Evolutionary conservation across 2,329 filamentous ascomycete genomes (phyloP).

Genomic region (Colletotrichum falcatum): DNA sequence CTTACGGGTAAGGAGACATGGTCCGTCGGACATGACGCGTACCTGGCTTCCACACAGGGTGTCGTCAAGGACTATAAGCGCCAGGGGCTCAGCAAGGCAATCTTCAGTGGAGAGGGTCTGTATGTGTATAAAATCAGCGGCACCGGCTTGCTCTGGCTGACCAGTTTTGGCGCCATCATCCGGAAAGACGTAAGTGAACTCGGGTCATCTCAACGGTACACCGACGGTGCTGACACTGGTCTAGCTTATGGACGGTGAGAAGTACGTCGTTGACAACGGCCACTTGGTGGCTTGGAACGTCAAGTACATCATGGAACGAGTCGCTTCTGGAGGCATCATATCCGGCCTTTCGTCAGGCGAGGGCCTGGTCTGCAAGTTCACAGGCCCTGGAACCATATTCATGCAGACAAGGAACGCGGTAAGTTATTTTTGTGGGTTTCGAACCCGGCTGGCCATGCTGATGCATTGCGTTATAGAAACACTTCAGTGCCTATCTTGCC

Average conservation of each 20-base stretch:
- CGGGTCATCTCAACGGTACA: not conserved
- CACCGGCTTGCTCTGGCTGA: slow-evolving; percentile 86
- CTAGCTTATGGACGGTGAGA: slow-evolving; percentile 75
- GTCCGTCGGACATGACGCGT: slow-evolving; percentile 89
- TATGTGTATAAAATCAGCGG: slow-evolving; percentile 91
- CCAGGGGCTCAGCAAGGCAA: slow-evolving; percentile 87
- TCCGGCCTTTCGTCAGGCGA: slow-evolving; percentile 85
- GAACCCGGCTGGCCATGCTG: not conserved
- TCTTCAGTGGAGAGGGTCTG: slow-evolving; percentile 93
- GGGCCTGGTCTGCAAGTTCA: slow-evolving; percentile 94
- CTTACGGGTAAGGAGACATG: slow-evolving; percentile 80
- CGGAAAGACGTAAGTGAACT: slow-evolving; percentile 82
- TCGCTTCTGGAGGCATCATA: slow-evolving; percentile 92
- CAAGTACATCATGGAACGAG: slow-evolving; percentile 90
- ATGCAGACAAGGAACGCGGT: slow-evolving; percentile 91
- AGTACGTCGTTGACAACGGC: slow-evolving; percentile 92
- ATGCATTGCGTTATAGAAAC: slow-evolving; percentile 52
- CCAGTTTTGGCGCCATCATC: slow-evolving; percentile 94
- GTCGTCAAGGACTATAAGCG: slow-evolving; percentile 88
- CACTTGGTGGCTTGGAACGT: slow-evolving; percentile 98
- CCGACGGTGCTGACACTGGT: not conserved
- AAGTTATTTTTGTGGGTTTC: slow-evolving; percentile 48
- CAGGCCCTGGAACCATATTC: slow-evolving; percentile 89
- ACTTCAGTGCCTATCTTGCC: slow-evolving; percentile 65
- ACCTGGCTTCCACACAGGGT: slow-evolving; percentile 87